Conservation (phyloP, 441 rosid genomes). For the Croton setiger region DNA sequence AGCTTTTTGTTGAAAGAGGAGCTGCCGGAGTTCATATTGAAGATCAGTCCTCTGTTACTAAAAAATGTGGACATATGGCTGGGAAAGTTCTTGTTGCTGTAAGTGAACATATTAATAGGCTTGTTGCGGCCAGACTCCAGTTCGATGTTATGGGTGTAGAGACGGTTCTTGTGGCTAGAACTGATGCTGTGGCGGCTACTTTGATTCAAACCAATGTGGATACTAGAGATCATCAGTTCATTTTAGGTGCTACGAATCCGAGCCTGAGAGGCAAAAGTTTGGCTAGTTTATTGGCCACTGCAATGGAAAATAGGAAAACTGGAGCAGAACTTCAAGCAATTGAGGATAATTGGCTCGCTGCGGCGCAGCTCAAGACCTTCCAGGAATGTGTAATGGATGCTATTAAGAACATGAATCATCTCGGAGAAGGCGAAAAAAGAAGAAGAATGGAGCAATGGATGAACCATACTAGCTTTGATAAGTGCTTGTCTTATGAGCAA, state of each 20-base stretch:
- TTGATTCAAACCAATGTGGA: conserved; percentile 85
- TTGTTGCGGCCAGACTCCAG: conserved; percentile 89
- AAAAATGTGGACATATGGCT: conserved; percentile 96
- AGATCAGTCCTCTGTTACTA: conserved; percentile 91
- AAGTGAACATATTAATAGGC: conserved; percentile 83
- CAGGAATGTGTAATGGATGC: conserved; percentile 60
- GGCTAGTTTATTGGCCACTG: conserved; percentile 63
- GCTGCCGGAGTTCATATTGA: conserved; percentile 95
- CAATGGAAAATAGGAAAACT: conserved; percentile 67
- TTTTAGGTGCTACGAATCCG: conserved; percentile 81
- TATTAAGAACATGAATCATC: conserved; percentile 45
- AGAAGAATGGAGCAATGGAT: conserved; percentile 64
- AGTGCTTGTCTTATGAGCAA: conserved; percentile 66
- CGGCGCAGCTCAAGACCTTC: conserved; percentile 73
- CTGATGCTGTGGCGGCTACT: conserved; percentile 80
- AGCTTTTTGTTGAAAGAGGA: conserved; percentile 88
- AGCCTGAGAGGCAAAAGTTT: conserved; percentile 54
- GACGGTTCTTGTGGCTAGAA: conserved; percentile 83
- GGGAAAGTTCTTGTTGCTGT: conserved; percentile 90
- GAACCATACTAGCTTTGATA: conserved; percentile 56
- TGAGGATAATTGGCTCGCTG: conserved; percentile 78
- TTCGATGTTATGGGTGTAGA: conserved; percentile 93
- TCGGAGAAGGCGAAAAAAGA: conserved; percentile 54
- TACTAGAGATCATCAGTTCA: conserved; percentile 82
- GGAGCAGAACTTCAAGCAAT: conserved; percentile 73